Evolutionary conservation across 2,329 filamentous ascomycete species (phyloP).

Genomic region (Aureobasidium sp.): DNA sequence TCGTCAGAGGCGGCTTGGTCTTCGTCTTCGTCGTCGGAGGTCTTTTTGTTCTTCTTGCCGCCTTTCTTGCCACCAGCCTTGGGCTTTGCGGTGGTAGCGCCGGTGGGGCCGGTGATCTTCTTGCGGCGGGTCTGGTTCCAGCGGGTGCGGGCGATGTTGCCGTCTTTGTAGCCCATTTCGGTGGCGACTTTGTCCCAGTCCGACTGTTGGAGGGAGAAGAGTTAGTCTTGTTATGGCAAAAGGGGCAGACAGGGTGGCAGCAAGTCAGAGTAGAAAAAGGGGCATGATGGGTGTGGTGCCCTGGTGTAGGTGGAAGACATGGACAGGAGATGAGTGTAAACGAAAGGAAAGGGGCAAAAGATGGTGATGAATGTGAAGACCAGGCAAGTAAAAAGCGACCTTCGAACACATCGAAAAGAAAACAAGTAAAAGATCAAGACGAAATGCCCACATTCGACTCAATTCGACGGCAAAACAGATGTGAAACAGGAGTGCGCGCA

Average conservation of each 20-base stretch:
- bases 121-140: constrained; percentile 20
- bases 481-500: not conserved
- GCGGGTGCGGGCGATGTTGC: constrained; percentile 16
- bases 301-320: not conserved
- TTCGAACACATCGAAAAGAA: not conserved
- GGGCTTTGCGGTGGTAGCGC: constrained; percentile 7
- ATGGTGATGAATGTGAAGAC: not conserved
- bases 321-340: too few species aligned
- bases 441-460: too few species aligned
- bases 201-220: constrained; percentile 12
- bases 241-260: not conserved
- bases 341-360: not conserved
- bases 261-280: not conserved
- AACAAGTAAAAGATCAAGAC: not conserved
- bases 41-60: not conserved
- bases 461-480: not conserved
- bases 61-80: constrained; percentile 14
- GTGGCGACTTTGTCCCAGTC: constrained; percentile 20
- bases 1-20: not conserved
- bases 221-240: not conserved
- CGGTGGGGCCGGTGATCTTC: constrained; percentile 16
- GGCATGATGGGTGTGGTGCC: not conserved
- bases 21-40: not conserved
- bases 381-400: not conserved
- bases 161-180: constrained; percentile 20